Evolutionary conservation across 768 basidiomycete genomes (phyloP), one percentile per base, ranked within the genome.

Genomic region (Filobasidium floriforme): DNA sequence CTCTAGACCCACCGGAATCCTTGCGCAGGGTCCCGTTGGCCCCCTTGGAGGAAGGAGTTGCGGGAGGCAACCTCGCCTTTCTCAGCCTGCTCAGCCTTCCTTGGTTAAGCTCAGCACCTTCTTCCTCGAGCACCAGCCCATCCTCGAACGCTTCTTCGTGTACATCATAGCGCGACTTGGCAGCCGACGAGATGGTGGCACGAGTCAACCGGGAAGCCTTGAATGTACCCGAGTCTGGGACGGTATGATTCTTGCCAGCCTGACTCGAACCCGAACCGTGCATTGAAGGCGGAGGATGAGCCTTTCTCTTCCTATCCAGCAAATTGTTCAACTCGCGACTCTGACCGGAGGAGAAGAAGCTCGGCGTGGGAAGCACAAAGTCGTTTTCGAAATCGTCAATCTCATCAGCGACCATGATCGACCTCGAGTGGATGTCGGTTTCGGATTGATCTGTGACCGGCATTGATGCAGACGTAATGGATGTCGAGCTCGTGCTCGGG

Each of bases 91-190:
- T 60, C 14, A 68, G 26, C 19, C 67, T 26, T 18, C 46, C 65
- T 22, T 67, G 62, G 15, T 68, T 74, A 26, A 78, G 62, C 43
- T 78, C 75, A 12, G 66, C 64, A 32, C 71, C 60, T 7, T 72
- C 74, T 59, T 74, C 69, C 29, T 74, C 71, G 15, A 78, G 61
- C 41, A 76, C 70, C 59, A 78, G 60, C 3, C 77, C 77, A 66
- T 78, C 77, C 60, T 78, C 77, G 51, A 78, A 71, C 5, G 69
- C 68, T 26, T 78, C 77, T 59, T 76, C 75, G 14, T 40, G 57
- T 12, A 19, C 61, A 37, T 68, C 67, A 19, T 61, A 59, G 41
- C 60, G 51, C 15, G 28, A 37, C 40, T 62, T 64, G 10, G 63
- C 59, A 11, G 57, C 63, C 3, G 63, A 65, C 28, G 67, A 63